Evolutionary conservation across 345 rosid species (phyloP).

Genomic region (Passiflora organensis): DNA sequence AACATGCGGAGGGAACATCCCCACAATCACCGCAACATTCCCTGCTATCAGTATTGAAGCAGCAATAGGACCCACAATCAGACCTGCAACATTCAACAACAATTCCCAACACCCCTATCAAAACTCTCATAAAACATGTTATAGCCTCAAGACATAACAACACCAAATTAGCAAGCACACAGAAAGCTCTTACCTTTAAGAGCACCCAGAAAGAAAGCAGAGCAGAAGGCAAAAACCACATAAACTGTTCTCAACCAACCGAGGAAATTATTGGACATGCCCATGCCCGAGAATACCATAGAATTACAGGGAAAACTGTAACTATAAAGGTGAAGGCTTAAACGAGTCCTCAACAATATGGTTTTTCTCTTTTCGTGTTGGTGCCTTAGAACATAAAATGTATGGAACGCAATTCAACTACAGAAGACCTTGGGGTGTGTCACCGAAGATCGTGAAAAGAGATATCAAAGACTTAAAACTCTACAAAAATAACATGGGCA

Average conservation of each 20-base stretch:
- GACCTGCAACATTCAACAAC: conserved; percentile 37
- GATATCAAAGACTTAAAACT: background rate
- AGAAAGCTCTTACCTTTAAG: conserved; percentile 48
- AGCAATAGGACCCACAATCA: conserved; percentile 75
- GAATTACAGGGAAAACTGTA: background rate
- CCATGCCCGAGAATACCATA: conserved; percentile 10
- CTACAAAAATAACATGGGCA: background rate
- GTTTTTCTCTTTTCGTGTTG: background rate
- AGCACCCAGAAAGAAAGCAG: conserved; percentile 69
- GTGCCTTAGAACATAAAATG: background rate
- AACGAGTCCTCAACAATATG: too few relatives aligned
- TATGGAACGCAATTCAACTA: background rate
- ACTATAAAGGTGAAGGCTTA: background rate
- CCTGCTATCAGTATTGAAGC: conserved; percentile 54
- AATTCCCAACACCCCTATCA: conserved; percentile 10
- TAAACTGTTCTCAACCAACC: conserved; percentile 39
- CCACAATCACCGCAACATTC: conserved; percentile 66
- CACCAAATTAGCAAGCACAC: background rate
- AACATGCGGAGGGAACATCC: conserved; percentile 63
- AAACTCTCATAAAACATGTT: background rate
- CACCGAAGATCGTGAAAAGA: background rate
- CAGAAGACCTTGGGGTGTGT: background rate
- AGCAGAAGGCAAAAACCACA: conserved; percentile 58
- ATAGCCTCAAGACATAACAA: background rate
- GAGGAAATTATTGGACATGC: conserved; percentile 21